Base-by-base conservation (phyloP, 31 red algal species). In the Porphyra umbilicalis region DNA sequence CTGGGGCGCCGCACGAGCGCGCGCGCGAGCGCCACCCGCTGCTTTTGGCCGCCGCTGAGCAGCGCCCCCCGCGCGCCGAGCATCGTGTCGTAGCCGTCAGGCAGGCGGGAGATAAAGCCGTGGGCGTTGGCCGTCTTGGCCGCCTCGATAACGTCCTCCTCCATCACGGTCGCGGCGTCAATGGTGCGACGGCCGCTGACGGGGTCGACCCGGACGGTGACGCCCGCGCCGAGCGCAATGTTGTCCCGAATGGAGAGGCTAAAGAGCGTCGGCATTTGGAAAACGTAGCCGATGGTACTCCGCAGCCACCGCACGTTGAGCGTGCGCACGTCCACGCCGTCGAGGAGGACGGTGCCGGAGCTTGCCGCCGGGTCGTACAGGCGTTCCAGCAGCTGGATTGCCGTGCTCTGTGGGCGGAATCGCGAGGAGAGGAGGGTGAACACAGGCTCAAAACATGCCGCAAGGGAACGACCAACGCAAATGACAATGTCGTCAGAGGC, bases 1-100 rank as follows among this genome's bases (percentile, higher is more conserved):
- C 80, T 84, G 0, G 97, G 97, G 57, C 96, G 85, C 32, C 90
- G 81, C 35, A 99, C 80, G 38, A 99, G 77, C 40, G 97, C 97
- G 31, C 97, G 75, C 32, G 97, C 97, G 31, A 99, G 95, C 75
- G 94, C 95, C 35, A 99, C 92, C 30, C 97, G 91, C 79, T 99
- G 97, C 79, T 96, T 96, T 84, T 99, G 92, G 15, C 97, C 97
- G 36, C 97, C 97, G 84, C 90, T 93, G 34, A 99, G 80, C 76
- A 88, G 90, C 33, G 93, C 86, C 10, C 97, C 97, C 33, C 97
- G 89, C 79, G 97, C 94, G 38, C 97, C 97, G 9, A 99, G 79
- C 81, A 99, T 84, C 5, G 97, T 99, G 37, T 96, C 89, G 75
- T 99, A 99, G 33, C 92, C 91, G 76, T 96, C 85, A 8, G 97